Evolutionary conservation across 1,139 yeast species (phyloP).

Genomic region (Suhomyces kunorum): DNA sequence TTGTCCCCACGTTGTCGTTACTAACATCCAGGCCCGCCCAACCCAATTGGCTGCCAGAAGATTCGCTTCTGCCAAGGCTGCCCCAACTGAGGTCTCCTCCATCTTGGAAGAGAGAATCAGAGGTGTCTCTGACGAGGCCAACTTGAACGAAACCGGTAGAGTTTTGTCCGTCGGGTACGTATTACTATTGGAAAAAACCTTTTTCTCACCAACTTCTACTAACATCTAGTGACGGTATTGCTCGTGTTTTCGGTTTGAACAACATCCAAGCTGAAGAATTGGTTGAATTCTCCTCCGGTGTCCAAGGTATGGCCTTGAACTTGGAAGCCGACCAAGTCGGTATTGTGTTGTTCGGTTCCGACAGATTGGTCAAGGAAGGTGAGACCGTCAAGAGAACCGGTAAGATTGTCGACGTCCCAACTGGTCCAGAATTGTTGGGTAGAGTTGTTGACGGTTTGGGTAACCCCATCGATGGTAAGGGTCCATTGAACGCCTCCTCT

Average conservation of each 20-base stretch:
- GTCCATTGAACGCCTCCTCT: constrained; percentile 87
- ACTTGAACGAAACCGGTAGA: constrained; percentile 99
- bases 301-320: constrained; percentile 99
- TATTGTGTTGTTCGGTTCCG: constrained; percentile 99
- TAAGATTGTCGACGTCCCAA: constrained; percentile 98
- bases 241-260: constrained; percentile 99
- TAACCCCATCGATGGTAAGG: constrained; percentile 99
- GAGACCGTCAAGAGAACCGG: constrained; percentile 99
- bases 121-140: constrained; percentile 97
- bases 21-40: constrained; percentile 63
- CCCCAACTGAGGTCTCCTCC: constrained; percentile 99
- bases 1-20: neutral
- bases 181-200: constrained; percentile 2
- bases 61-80: constrained; percentile 96
- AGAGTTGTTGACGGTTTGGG: constrained; percentile 99
- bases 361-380: constrained; percentile 98
- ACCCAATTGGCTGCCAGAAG: constrained; percentile 64
- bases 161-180: constrained; percentile 80
- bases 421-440: constrained; percentile 97
- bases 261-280: constrained; percentile 99
- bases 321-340: constrained; percentile 99
- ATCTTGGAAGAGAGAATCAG: constrained; percentile 99
- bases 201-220: constrained; percentile 18
- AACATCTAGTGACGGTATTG: constrained; percentile 90
- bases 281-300: constrained; percentile 99